These are phyloP conservation scores for Macrolepiota fuliginosa DNA, from an alignment of 768 basidiomycete species.

Conservation along the genomic window DNA sequence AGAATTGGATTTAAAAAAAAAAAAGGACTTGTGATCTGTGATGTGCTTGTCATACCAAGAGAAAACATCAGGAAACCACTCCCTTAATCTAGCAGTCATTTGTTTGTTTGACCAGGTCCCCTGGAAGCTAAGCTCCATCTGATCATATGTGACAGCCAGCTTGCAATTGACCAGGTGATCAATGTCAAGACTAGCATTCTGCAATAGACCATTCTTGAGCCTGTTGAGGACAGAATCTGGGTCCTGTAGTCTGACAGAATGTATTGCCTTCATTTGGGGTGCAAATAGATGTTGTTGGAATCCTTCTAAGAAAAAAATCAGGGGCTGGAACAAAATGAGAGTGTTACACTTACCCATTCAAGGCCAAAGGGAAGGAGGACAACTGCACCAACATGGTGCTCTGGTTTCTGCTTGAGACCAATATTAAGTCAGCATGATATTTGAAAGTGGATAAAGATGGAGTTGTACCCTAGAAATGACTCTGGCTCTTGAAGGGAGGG, in stretches of 20 bases:
- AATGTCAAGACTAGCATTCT: not conserved
- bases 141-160: not conserved
- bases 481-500: not conserved
- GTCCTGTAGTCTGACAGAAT: not conserved
- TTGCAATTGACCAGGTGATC: not conserved
- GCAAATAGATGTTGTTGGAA: too few species aligned
- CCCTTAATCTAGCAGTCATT: not conserved
- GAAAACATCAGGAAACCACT: not conserved
- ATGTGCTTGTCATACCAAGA: too few species aligned
- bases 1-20: too few species aligned
- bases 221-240: not conserved
- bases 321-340: too few species aligned
- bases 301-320: too few species aligned
- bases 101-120: not conserved
- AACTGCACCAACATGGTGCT: not conserved
- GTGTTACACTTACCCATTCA: not conserved
- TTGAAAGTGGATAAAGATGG: too few species aligned
- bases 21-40: too few species aligned
- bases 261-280: not conserved
- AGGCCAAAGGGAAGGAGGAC: not conserved
- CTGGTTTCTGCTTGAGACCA: not conserved
- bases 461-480: not conserved
- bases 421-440: too few species aligned
- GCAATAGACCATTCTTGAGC: not conserved
- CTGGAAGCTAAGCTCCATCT: not conserved